A percentile compares a stretch with the other conserved stretches of the same genome.
Conservation (phyloP, 306 rosid genomes). For the Trifolium subterraneum region DNA sequence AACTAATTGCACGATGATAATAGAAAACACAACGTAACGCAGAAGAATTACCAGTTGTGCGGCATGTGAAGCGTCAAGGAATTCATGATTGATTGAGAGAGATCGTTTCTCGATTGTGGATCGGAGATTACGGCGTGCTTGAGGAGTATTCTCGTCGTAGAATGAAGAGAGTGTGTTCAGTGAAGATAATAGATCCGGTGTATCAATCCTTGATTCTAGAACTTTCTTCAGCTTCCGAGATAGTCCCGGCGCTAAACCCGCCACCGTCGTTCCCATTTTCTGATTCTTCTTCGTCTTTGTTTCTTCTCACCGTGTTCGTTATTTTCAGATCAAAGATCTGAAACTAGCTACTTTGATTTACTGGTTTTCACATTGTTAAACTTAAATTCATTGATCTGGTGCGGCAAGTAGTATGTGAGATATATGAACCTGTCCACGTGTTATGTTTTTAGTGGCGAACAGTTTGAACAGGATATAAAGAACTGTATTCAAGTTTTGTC, state of each 20-base stretch:
- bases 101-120: slow-evolving; percentile 87
- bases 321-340: slow-evolving; percentile 50
- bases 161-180: slow-evolving; percentile 85
- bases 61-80: slow-evolving; percentile 71
- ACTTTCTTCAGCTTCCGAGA: slow-evolving; percentile 98
- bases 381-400: no score
- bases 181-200: slow-evolving; percentile 83
- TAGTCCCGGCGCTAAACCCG: slow-evolving; percentile 85
- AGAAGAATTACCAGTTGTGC: slow-evolving; percentile 58
- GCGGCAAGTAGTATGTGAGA: no score
- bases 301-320: slow-evolving; percentile 26
- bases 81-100: slow-evolving; percentile 77
- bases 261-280: slow-evolving; percentile 65
- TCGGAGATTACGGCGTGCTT: slow-evolving; percentile 91
- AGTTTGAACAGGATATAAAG: no score
- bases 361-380: no score
- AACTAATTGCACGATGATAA: neutral
- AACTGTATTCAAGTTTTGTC: no score
- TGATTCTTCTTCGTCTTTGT: slow-evolving; percentile 32
- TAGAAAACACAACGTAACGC: no score
- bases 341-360: neutral
- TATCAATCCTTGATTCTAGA: slow-evolving; percentile 78
- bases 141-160: slow-evolving; percentile 84
- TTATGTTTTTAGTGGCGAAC: no score
- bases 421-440: no score